Conservation (phyloP, 1,284 basidiomycete genomes). For the Boletus sp. region DNA sequence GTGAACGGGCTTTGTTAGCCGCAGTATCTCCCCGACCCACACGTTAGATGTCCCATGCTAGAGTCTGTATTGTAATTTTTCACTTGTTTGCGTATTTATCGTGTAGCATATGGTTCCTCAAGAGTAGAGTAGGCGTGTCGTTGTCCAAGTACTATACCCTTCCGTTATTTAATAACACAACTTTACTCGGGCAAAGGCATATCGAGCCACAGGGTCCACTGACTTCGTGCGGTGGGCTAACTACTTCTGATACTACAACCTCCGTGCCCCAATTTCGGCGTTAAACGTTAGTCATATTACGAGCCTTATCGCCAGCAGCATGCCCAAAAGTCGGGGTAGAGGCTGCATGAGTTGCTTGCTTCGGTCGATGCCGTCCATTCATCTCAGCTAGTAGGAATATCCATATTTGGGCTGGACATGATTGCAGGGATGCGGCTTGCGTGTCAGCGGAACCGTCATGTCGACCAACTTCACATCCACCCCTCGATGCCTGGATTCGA, state of each 20-base stretch:
- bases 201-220: not conserved
- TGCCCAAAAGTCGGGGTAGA: too few relatives aligned
- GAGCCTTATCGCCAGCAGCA: constrained; percentile 42
- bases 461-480: constrained; percentile 13
- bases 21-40: not conserved
- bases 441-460: not conserved
- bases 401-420: constrained; percentile 66
- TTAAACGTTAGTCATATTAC: too few relatives aligned
- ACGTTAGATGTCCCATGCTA: not conserved
- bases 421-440: constrained; percentile 71
- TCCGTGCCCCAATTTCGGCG: too few relatives aligned
- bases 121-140: not conserved
- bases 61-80: not conserved
- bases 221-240: not conserved
- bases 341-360: constrained; percentile 43
- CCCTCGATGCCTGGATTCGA: constrained; percentile 93
- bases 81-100: not conserved
- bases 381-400: constrained; percentile 87
- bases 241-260: constrained; percentile 55
- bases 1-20: constrained; percentile 4
- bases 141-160: not conserved
- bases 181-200: not conserved
- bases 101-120: constrained; percentile 18
- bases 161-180: too few relatives aligned
- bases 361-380: constrained; percentile 88